A percentile compares a stretch with the other conserved stretches of the same genome.
Evolutionary conservation across 306 rosid genomes (phyloP).

Genomic region (Betula pendula): DNA sequence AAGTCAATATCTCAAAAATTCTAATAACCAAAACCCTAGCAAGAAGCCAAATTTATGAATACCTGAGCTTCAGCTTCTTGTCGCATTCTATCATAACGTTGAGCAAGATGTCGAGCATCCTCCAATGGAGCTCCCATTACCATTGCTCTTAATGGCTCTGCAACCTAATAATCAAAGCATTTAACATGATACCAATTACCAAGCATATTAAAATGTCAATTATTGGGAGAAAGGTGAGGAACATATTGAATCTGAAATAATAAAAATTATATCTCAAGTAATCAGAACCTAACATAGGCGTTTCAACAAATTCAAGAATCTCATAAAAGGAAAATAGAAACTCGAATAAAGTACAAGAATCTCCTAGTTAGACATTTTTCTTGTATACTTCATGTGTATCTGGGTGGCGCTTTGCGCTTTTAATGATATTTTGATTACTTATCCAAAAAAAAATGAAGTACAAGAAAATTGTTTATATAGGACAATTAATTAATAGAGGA

Average conservation of each 20-base stretch:
- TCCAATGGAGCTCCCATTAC: constrained; percentile 92
- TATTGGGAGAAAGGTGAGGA: too few relatives aligned
- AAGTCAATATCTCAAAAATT: background rate
- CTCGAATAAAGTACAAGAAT: too few relatives aligned
- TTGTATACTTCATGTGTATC: too few relatives aligned
- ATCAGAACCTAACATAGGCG: background rate
- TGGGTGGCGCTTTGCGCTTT: too few relatives aligned
- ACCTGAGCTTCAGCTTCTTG: constrained; percentile 97
- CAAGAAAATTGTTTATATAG: background rate
- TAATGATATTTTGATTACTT: too few relatives aligned
- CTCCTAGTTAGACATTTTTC: too few relatives aligned
- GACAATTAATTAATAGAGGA: background rate
- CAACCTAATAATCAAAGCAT: constrained; percentile 52
- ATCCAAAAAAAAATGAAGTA: too few relatives aligned
- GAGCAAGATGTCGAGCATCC: constrained; percentile 96
- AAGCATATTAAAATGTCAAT: constrained; percentile 3
- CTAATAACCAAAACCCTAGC: constrained; percentile 9
- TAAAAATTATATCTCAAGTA: background rate
- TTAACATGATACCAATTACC: constrained; percentile 27
- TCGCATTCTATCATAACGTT: constrained; percentile 91
- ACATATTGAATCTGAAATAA: background rate
- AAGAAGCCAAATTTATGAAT: constrained; percentile 25
- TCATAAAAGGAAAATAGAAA: too few relatives aligned
- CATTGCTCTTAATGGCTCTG: constrained; percentile 94
- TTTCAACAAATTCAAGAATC: background rate